phyloP scores from a whole-genome alignment of 108 stramenopile genomes.

The Conticribra guillardii region DNA sequence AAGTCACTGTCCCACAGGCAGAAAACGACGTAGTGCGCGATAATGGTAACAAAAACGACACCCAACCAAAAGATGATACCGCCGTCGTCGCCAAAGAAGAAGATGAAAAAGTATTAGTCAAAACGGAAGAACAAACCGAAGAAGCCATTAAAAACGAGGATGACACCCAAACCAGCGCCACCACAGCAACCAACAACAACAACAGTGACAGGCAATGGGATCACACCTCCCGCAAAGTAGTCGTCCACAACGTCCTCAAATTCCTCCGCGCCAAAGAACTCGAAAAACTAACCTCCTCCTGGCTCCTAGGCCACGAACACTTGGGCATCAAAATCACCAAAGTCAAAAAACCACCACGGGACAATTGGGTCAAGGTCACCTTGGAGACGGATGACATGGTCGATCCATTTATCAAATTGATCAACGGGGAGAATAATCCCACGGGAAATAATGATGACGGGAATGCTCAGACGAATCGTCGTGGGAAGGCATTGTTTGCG shows the following conservation, averaged over 20 bases:
- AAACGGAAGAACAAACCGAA: too few species aligned
- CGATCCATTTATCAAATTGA: constrained; percentile 51
- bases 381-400: constrained; percentile 58
- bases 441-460: constrained; percentile 35
- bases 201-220: constrained; percentile 43
- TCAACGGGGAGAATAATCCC: too few species aligned
- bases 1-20: too few species aligned
- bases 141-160: neutral
- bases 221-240: constrained; percentile 58
- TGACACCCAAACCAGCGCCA: neutral
- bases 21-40: too few species aligned
- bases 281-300: constrained; percentile 49
- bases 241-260: constrained; percentile 74
- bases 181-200: neutral
- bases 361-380: constrained; percentile 61
- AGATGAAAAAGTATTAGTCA: too few species aligned
- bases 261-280: constrained; percentile 57
- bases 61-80: too few species aligned
- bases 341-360: constrained; percentile 60
- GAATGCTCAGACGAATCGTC: constrained; percentile 38
- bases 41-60: too few species aligned
- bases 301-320: constrained; percentile 35
- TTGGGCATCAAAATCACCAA: constrained; percentile 43
- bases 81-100: neutral
- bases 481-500: constrained; percentile 42